phyloP scores from a whole-genome alignment of 176 grass and related monocot species.

The Aechmea fasciata region DNA sequence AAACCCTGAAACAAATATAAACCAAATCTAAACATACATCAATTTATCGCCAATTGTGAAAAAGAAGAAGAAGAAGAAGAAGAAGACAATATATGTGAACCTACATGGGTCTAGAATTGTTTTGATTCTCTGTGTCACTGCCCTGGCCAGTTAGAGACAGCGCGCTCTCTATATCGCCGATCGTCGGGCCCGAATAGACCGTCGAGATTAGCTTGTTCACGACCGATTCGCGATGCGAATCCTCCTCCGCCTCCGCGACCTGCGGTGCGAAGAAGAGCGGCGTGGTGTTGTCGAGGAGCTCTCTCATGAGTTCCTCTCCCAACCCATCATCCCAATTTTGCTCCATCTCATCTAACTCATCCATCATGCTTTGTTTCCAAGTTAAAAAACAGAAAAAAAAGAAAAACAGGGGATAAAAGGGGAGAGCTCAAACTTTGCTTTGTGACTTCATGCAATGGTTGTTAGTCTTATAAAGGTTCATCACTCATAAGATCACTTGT shows the following conservation, averaged over 20 bases:
- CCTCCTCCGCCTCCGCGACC: neutral
- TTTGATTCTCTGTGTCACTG: slow-evolving; percentile 12
- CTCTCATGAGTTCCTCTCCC: slow-evolving; percentile 47
- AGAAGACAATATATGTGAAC: neutral
- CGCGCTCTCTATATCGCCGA: slow-evolving; percentile 76
- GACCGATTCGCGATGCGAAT: slow-evolving; percentile 41
- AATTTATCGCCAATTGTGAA: neutral
- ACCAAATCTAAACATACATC: neutral
- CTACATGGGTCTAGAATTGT: slow-evolving; percentile 38
- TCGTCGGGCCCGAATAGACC: slow-evolving; percentile 83
- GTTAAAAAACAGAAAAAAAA: neutral
- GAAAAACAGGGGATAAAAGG: slow-evolving; percentile 19
- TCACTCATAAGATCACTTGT: slow-evolving; percentile 16
- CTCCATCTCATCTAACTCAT: slow-evolving; percentile 28
- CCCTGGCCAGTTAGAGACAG: slow-evolving; percentile 37
- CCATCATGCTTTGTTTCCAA: slow-evolving; percentile 20
- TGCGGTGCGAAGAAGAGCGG: slow-evolving; percentile 13
- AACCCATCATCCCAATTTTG: slow-evolving; percentile 34
- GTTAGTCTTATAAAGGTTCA: slow-evolving; percentile 22
- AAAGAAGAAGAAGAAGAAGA: neutral
- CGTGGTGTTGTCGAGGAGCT: slow-evolving; percentile 31
- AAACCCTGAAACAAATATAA: slow-evolving; percentile 18
- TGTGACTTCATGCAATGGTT: slow-evolving; percentile 29
- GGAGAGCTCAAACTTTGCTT: neutral
- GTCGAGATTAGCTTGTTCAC: slow-evolving; percentile 86